Percentiles rank a stretch among this genome's conserved stretches.
Evolutionary conservation across 2,329 filamentous ascomycete species (phyloP).

Genomic region (Huntiella abstrusa): DNA sequence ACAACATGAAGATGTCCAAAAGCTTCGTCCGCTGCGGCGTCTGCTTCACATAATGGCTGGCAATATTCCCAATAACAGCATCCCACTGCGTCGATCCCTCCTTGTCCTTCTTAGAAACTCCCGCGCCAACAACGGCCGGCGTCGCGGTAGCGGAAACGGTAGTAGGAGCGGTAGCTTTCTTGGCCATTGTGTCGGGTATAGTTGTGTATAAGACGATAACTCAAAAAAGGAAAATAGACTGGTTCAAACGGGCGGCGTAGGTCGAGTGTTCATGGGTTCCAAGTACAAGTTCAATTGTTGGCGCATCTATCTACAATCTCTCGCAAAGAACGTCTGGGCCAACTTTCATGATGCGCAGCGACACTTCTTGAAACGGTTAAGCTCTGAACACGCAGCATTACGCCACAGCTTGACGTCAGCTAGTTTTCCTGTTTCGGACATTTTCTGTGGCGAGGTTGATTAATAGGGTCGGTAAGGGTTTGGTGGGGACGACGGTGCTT

Average conservation of each 20-base stretch:
- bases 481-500: no score
- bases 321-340: no score
- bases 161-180: constrained; percentile 12
- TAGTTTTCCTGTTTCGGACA: neutral
- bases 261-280: no score
- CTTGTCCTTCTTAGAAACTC: constrained; percentile 14
- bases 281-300: neutral
- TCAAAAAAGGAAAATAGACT: constrained; percentile 5
- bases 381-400: constrained; percentile 12
- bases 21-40: constrained; percentile 87
- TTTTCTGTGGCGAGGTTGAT: neutral
- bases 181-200: constrained; percentile 11
- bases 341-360: no score
- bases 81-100: constrained; percentile 22
- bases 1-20: constrained; percentile 77
- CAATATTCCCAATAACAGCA: constrained; percentile 50
- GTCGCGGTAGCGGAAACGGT: constrained; percentile 13
- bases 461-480: neutral
- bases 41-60: constrained; percentile 56
- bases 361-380: constrained; percentile 2
- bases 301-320: neutral
- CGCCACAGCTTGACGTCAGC: constrained; percentile 11
- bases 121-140: constrained; percentile 10
- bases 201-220: constrained; percentile 12
- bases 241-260: neutral